Evolutionary conservation across 441 rosid genomes (phyloP), one percentile per base, ranked within the genome.

Genomic region (Jatropha multifida): DNA sequence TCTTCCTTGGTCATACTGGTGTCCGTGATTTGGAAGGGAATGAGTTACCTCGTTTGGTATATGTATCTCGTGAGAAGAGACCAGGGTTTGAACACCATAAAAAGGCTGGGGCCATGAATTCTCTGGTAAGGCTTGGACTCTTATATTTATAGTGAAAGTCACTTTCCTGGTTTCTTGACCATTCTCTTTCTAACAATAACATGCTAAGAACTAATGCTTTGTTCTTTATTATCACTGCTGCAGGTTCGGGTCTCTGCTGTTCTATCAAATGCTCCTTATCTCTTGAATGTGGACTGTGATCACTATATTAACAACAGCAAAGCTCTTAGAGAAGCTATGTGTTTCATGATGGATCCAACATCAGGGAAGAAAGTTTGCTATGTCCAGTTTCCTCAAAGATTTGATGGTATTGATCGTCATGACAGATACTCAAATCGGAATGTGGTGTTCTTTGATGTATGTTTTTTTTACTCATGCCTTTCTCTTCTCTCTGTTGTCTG

Each of bases 81-180:
- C 99, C 98, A 3, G 98, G 98, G 52, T 96, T 92, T 81, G 97
- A 96, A 74, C 99, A 96, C 81, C 98, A 96, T 65, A 96, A 96
- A 83, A 96, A 96, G 75, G 99, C 98, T 52, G 99, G 99, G 55
- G 99, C 99, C 65, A 96, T 96, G 99, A 96, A 96, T 82, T 76
- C 98, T 68, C 76, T 94, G 90, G 99, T 92, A 88, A 52, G 58
- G 4, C 72, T 60, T 38, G 27, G 38, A 10, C 7, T 10, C 55
- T 3, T 41, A 41, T 58, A 48, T 49, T 41, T 60, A 9, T 58
- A 14, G 40, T 59, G 18, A n/a, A 23, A 42, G 41, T 4, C 32
- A 23, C 37, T 5, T 55, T 15, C 20, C 23, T 20, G 18, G 17
- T 63, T n/a, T 26, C 7, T 74, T 13, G 49, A 38, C 13, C 42